Percentiles rank a stretch among this genome's conserved stretches.
Conservation (phyloP, 1,139 yeast genomes). For the Taphrina flavorubra region DNA sequence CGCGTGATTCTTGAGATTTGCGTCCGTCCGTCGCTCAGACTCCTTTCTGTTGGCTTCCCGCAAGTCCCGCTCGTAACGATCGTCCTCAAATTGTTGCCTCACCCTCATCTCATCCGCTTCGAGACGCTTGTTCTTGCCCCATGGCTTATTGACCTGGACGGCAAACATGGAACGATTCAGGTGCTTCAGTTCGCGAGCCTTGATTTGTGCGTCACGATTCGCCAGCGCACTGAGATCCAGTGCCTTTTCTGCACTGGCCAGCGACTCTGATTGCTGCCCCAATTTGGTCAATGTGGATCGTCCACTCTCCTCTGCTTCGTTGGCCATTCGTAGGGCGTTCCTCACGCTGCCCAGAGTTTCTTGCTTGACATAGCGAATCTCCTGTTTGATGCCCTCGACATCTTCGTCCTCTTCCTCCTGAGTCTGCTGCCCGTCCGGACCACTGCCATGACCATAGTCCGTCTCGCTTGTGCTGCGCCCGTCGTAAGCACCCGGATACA, state of each 20-base stretch:
- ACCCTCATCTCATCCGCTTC: constrained; percentile 76
- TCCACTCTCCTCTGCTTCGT: constrained; percentile 90
- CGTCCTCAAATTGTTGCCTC: constrained; percentile 68
- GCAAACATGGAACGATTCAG: constrained; percentile 82
- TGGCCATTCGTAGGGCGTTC: constrained; percentile 84
- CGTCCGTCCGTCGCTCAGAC: constrained; percentile 60
- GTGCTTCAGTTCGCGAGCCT: constrained; percentile 78
- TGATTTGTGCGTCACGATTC: constrained; percentile 79
- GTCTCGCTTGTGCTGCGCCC: neutral
- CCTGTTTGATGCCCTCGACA: constrained; percentile 83
- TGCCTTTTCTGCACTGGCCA: constrained; percentile 79
- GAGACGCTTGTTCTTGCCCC: constrained; percentile 53
- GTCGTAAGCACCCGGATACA: neutral
- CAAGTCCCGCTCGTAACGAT: constrained; percentile 52
- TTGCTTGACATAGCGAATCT: constrained; percentile 82
- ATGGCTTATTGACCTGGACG: constrained; percentile 67
- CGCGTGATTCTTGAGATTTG: constrained; percentile 49
- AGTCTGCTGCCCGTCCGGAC: constrained; percentile 49
- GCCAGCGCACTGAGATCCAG: constrained; percentile 80
- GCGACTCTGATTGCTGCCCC: constrained; percentile 83
- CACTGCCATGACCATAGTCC: neutral
- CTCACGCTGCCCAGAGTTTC: constrained; percentile 85
- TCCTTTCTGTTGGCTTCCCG: constrained; percentile 56
- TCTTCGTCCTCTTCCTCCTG: constrained; percentile 74
- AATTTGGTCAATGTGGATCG: constrained; percentile 87